Evolutionary conservation across 2,329 filamentous ascomycete genomes (phyloP), one percentile per base, ranked within the genome.

Genomic region (Trichoderma semiorbis): DNA sequence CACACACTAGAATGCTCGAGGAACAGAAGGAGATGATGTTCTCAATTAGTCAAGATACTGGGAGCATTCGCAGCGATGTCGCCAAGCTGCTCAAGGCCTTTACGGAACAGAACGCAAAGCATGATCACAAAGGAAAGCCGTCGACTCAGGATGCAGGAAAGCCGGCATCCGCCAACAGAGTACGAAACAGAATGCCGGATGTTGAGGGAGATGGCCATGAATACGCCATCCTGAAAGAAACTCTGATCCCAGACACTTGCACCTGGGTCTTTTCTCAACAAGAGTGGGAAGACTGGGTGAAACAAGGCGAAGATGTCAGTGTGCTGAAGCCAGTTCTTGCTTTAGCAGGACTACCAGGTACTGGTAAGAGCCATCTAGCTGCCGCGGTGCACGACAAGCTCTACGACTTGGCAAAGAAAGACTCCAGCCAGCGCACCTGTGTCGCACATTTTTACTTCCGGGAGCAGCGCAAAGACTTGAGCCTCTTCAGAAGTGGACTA

Each of bases 391-490:
- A 77, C n/a, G 76, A 78, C 43, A 75, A 68, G 10, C 64, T 79
- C 2, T 58, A 69, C 0, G 53, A 73, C 0, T 50, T 72, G 11
- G 75, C 73, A 0, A 30, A 58, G 0, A 73, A 74, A 0, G 76
- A 79, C 18, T 28, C 75, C 3, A 43, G 70, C 1, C 69, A 73
- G 0, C 72, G 71, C 30, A 76, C 76, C 1, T 77, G 76, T 21
- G 76, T 78, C 1, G 74, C 78, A 0, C 79, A 82, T 53, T 83
- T 81, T 68, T 82, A 81, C 63, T 82, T 82, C 69, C 78, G 79
- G 1, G 80, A 82, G 53, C 80, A 81, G 18, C 72, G 77, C 6
- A 68, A 75, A 3, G 77, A 76, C 32, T 67, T 78, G 6, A 75
- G 73, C 0, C 73, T 71, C 0, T 74, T 79, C 1, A 14, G 76